Conservation (phyloP, 2,329 filamentous ascomycete genomes). For the Coniella lustricola region DNA sequence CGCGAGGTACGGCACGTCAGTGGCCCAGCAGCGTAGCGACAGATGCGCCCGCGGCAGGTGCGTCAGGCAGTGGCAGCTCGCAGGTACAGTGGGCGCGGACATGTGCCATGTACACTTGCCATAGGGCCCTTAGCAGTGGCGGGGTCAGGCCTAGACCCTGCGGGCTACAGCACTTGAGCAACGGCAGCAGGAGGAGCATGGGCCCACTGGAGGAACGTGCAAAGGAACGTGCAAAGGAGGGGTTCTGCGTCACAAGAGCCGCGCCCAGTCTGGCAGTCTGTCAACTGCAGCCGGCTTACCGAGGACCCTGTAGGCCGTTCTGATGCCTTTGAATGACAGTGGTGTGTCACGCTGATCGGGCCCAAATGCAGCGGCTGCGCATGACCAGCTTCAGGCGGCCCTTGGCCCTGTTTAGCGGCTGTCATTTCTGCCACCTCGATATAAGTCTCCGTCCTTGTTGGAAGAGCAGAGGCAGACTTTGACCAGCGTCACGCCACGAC, state of each 20-base stretch:
- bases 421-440: conserved; percentile 8
- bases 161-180: too few relatives aligned
- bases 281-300: too few relatives aligned
- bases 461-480: background rate
- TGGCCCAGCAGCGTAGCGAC: background rate
- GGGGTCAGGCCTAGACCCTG: too few relatives aligned
- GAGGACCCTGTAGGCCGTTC: too few relatives aligned
- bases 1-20: too few relatives aligned
- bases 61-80: too few relatives aligned
- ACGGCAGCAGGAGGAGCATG: too few relatives aligned
- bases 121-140: too few relatives aligned
- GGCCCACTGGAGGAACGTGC: background rate
- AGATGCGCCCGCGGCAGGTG: too few relatives aligned
- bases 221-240: conserved; percentile 11
- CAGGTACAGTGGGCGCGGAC: too few relatives aligned
- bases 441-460: background rate
- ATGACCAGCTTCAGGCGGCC: conserved; percentile 7
- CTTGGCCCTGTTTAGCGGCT: background rate
- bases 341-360: conserved; percentile 13
- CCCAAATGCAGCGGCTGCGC: background rate
- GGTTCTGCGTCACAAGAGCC: conserved; percentile 11
- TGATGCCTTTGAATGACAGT: background rate
- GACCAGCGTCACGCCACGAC: conserved; percentile 6
- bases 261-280: background rate
- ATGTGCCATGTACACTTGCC: too few relatives aligned